These are phyloP conservation scores for Pleurotus sapidus DNA, from an alignment of 768 basidiomycete genomes.

Conservation along the genomic window DNA sequence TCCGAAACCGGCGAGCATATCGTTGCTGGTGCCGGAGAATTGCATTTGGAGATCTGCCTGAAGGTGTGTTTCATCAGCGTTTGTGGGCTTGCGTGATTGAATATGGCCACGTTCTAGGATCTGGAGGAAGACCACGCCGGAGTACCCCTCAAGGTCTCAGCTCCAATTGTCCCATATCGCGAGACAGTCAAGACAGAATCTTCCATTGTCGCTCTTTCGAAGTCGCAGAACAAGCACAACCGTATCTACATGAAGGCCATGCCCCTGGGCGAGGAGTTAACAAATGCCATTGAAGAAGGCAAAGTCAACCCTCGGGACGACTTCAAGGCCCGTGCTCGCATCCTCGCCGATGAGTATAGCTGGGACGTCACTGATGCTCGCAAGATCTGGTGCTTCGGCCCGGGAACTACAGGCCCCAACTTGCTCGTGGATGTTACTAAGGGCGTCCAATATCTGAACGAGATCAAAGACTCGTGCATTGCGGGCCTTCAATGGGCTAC, in stretches of 20 bases:
- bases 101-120: conserved; percentile 52
- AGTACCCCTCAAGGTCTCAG: conserved; percentile 97
- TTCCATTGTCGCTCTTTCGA: conserved; percentile 92
- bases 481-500: conserved; percentile 99
- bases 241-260: conserved; percentile 92
- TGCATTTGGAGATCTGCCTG: conserved; percentile 99
- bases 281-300: conserved; percentile 88
- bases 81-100: not conserved
- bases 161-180: conserved; percentile 95
- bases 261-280: conserved; percentile 93
- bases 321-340: conserved; percentile 93
- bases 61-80: conserved; percentile 52
- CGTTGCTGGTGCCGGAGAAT: conserved; percentile 98
- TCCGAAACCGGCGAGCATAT: conserved; percentile 94
- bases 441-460: conserved; percentile 98
- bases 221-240: conserved; percentile 99
- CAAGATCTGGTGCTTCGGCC: conserved; percentile 99
- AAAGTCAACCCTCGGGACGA: conserved; percentile 90
- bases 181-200: conserved; percentile 98
- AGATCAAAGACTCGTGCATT: conserved; percentile 99
- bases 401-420: conserved; percentile 96
- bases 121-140: conserved; percentile 99
- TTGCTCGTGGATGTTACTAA: conserved; percentile 97
- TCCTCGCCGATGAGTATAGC: conserved; percentile 92
- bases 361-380: conserved; percentile 99